Percentiles rank a stretch among this genome's conserved stretches.
These are phyloP conservation scores for Ceratobasidium sp. DNA, from an alignment of 1,284 basidiomycete genomes.

Conservation along the genomic window DNA sequence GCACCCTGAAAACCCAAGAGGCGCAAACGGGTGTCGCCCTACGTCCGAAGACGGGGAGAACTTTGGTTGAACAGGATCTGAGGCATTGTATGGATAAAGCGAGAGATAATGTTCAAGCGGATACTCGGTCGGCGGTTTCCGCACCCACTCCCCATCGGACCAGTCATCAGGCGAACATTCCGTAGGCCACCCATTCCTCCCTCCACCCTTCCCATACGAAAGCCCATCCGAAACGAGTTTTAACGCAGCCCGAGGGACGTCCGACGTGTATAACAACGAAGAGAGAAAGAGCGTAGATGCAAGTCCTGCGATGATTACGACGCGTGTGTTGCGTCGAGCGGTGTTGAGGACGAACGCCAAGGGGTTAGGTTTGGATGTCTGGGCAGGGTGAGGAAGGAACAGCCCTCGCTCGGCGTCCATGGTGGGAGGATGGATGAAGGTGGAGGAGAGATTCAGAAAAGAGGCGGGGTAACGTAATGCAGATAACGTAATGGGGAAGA, in stretches of 20 bases:
- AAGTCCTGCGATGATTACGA: constrained; percentile 24
- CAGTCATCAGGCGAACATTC: constrained; percentile 47
- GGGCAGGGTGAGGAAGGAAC: constrained; percentile 6
- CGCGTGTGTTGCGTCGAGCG: constrained; percentile 31
- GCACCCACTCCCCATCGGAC: constrained; percentile 44
- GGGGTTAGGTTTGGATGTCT: constrained; percentile 1
- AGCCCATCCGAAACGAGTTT: constrained; percentile 17
- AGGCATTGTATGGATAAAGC: constrained; percentile 38
- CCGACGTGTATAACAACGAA: constrained; percentile 16
- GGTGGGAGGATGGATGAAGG: not conserved
- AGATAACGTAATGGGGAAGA: constrained; percentile 3
- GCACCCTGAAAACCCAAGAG: constrained; percentile 71
- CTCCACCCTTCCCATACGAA: not conserved
- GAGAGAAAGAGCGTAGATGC: constrained; percentile 29
- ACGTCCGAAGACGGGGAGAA: constrained; percentile 18
- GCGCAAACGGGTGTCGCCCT: constrained; percentile 62
- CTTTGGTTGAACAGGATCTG: constrained; percentile 8
- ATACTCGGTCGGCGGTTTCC: constrained; percentile 35
- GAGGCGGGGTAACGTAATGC: not conserved
- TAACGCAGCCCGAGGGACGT: constrained; percentile 22
- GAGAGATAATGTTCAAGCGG: constrained; percentile 38
- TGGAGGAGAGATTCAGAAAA: constrained; percentile 4
- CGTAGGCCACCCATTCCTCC: constrained; percentile 15
- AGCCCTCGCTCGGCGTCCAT: constrained; percentile 23
- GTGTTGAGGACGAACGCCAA: not conserved